phyloP scores from a whole-genome alignment of 2,329 filamentous ascomycete species.

The Pseudofabraea citricarpa region DNA sequence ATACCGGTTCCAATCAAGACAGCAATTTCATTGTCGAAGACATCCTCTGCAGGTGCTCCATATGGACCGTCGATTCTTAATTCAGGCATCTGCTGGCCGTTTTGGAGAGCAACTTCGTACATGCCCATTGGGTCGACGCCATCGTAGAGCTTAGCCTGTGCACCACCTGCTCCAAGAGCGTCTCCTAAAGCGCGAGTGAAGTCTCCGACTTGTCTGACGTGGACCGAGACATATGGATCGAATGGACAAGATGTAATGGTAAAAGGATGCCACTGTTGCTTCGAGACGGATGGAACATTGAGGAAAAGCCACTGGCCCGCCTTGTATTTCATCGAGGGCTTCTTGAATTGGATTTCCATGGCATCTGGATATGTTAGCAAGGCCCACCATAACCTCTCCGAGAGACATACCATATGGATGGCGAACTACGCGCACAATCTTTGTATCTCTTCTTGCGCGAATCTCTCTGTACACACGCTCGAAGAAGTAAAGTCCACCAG shows the following conservation, averaged over 20 bases:
- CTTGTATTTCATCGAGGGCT: conserved; percentile 97
- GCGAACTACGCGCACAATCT: conserved; percentile 89
- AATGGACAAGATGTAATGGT: conserved; percentile 98
- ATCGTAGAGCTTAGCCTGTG: conserved; percentile 86
- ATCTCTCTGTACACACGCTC: conserved; percentile 92
- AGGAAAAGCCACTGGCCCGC: conserved; percentile 97
- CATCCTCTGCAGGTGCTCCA: conserved; percentile 93
- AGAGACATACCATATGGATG: conserved; percentile 77
- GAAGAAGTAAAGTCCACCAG: conserved; percentile 76
- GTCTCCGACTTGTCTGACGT: conserved; percentile 94
- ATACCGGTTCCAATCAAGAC: conserved; percentile 84
- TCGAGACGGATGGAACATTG: conserved; percentile 83
- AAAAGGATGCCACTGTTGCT: conserved; percentile 96
- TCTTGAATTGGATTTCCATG: conserved; percentile 94
- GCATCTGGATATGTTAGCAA: conserved; percentile 56
- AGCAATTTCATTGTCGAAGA: conserved; percentile 89
- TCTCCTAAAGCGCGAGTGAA: conserved; percentile 94
- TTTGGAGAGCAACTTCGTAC: conserved; percentile 94
- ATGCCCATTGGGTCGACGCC: conserved; percentile 89
- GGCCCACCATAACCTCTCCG: not conserved
- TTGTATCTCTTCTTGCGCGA: conserved; percentile 74
- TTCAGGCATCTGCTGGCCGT: conserved; percentile 85
- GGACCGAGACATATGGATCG: conserved; percentile 89
- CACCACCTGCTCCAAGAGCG: conserved; percentile 83
- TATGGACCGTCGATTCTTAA: conserved; percentile 94